Base-by-base conservation (phyloP, 2,329 filamentous ascomycete genomes). In the Microdochium nivale region DNA sequence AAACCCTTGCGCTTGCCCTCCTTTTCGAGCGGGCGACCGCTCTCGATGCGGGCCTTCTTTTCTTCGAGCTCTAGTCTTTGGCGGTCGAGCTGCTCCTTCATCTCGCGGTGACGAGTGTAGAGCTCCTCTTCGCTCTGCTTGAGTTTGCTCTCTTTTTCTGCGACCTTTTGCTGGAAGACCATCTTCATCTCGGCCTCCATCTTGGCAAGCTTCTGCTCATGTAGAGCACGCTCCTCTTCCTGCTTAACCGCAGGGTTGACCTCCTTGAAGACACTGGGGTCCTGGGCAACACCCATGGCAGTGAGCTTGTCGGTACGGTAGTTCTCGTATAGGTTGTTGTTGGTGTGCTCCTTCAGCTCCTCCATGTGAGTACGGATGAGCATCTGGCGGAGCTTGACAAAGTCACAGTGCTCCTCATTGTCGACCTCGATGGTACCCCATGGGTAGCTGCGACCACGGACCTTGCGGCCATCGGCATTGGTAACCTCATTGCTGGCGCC, bases 101-200 rank as follows among this genome's bases (percentile, higher is more conserved):
- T 99, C 79, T 99, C 94, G 69, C 92, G 86, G 78, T 99, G 94
- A 63, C 94, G 87, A 60, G 94, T 91, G 67, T 97, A 97, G 53
- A 99, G 78, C 79, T 99, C 94, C 72, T 99, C 94, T 74, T 99
- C 94, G 79, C 90, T 96, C 77, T 97, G 94, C 78, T 95, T 95
- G 70, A 99, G 79, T 77, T 99, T 99, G 83, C 90, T 96, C 77
- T 99, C 94, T 80, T 99, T 99, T 74, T 99, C 94, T 60, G 90
- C 85, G 30, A 99, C 94, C 87, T 99, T 99, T 72, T 99, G 94
- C 73, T 97, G 94, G 90, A 99, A 99, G 62, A 99, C 94, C 89
- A 96, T 96, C 89, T 99, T 99, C 94, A 99, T 99, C 74, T 99
- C 94, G 66, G 90, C 85, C 75, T 99, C 94, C 94, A 99, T 99